A percentile compares a stretch with the other conserved stretches of the same genome.
These are phyloP conservation scores for Pseudoperonospora humuli DNA, from an alignment of 352 stramenopile species.

Conservation along the genomic window DNA sequence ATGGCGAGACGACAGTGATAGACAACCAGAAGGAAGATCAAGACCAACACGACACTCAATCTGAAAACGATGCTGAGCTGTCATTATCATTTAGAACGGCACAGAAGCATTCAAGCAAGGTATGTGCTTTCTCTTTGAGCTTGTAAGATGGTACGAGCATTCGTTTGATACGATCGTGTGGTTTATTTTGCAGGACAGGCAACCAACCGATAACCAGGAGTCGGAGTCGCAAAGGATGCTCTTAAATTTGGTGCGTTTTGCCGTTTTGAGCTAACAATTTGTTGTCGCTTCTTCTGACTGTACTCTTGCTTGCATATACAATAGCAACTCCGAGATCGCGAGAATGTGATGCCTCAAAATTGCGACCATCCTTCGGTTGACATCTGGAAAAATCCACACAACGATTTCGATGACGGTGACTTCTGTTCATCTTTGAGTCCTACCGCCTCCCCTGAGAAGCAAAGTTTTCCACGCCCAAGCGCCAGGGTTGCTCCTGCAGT, in stretches of 20 bases:
- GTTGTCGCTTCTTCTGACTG: conserved; percentile 2
- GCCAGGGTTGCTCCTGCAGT: conserved; percentile 3
- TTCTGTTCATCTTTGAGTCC: conserved; percentile 18
- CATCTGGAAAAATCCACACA: conserved; percentile 30
- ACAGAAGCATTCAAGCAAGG: conserved; percentile 17
- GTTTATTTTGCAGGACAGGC: conserved; percentile 14
- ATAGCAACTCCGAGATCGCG: conserved; percentile 8
- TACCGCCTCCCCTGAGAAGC: conserved; percentile 27
- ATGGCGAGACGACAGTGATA: conserved; percentile 16
- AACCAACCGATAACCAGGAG: conserved; percentile 23
- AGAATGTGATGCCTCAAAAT: conserved; percentile 6
- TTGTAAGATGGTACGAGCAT: conserved; percentile 1
- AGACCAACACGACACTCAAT: conserved; percentile 5
- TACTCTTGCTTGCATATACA: not conserved
- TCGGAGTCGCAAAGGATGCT: conserved; percentile 9
- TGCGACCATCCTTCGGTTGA: conserved; percentile 8
- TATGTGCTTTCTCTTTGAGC: conserved; percentile 3
- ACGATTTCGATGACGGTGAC: conserved; percentile 20
- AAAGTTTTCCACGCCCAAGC: conserved; percentile 14
- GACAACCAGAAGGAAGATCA: conserved; percentile 38
- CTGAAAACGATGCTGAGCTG: conserved; percentile 11
- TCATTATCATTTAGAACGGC: conserved; percentile 11
- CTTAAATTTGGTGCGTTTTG: conserved; percentile 23
- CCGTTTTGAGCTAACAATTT: not conserved
- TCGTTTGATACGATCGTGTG: conserved; percentile 3